These are phyloP conservation scores for Escallonia rubra DNA, from an alignment of 129 eudicot species.

Conservation along the genomic window DNA sequence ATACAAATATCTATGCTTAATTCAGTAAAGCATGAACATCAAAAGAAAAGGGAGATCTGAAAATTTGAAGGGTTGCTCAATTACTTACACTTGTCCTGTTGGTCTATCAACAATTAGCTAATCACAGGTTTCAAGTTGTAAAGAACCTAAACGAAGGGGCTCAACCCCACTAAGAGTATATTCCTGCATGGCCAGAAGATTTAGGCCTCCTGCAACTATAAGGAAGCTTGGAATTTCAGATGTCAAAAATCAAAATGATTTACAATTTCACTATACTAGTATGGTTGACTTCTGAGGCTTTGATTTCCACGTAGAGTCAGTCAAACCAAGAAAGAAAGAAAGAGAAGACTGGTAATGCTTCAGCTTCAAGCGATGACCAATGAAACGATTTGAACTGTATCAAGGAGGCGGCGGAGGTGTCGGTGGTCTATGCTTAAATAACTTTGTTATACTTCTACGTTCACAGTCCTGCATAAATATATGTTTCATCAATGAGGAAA, in stretches of 20 bases:
- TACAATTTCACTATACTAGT: background rate
- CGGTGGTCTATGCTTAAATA: conserved; percentile 66
- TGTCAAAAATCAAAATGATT: background rate
- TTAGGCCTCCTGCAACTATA: too few species aligned
- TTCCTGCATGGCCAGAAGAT: too few species aligned
- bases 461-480: conserved; percentile 72
- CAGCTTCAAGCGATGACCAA: background rate
- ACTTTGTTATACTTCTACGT: conserved; percentile 77
- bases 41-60: too few species aligned
- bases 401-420: conserved; percentile 32
- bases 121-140: too few species aligned
- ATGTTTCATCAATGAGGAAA: background rate
- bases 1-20: too few species aligned
- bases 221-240: background rate
- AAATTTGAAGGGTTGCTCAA: too few species aligned
- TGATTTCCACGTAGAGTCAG: background rate
- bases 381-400: background rate
- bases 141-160: too few species aligned
- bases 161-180: too few species aligned
- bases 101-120: too few species aligned
- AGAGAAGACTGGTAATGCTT: conserved; percentile 1
- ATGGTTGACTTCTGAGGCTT: background rate
- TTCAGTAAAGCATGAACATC: too few species aligned
- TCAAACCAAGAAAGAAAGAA: background rate
- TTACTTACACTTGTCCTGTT: too few species aligned